Percentiles rank a stretch among this genome's conserved stretches.
These are phyloP conservation scores for Lepidium didymum DNA, from an alignment of 345 rosid species.

Conservation along the genomic window DNA sequence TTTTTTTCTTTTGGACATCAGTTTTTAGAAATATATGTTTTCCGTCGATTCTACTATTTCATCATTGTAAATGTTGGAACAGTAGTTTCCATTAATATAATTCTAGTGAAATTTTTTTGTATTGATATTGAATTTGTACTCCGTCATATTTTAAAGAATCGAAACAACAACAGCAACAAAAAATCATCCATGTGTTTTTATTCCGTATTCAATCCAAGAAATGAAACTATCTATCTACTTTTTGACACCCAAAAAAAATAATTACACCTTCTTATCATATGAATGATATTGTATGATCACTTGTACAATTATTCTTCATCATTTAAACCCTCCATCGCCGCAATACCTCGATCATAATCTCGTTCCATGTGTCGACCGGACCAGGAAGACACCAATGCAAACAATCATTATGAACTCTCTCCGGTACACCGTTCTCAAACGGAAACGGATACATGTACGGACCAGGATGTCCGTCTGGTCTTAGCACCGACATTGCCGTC, in stretches of 20 bases:
- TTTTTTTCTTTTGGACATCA: too few relatives aligned
- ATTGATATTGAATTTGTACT: not conserved
- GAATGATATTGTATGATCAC: not conserved
- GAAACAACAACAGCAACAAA: not conserved
- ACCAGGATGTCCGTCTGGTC: slow-evolving; percentile 95
- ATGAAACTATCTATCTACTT: not conserved
- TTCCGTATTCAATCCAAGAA: not conserved
- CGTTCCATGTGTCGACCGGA: slow-evolving; percentile 90
- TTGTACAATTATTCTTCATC: slow-evolving; percentile 11
- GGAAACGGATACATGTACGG: slow-evolving; percentile 79
- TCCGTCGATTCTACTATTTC: too few relatives aligned
- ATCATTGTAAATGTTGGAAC: too few relatives aligned
- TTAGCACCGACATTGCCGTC: slow-evolving; percentile 52
- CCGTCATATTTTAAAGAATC: not conserved
- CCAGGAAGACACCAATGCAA: slow-evolving; percentile 99
- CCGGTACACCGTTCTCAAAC: slow-evolving; percentile 60
- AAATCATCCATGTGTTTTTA: not conserved
- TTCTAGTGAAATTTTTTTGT: too few relatives aligned
- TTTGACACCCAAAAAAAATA: not conserved
- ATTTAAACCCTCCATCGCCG: slow-evolving; percentile 44
- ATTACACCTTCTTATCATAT: slow-evolving; percentile 1
- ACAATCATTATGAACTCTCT: slow-evolving; percentile 85
- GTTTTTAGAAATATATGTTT: too few relatives aligned
- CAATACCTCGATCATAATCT: slow-evolving; percentile 55
- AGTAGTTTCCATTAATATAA: too few relatives aligned